Base-by-base conservation (phyloP, 2,329 filamentous ascomycete genomes). In the Neocatenulostroma microsporum region DNA sequence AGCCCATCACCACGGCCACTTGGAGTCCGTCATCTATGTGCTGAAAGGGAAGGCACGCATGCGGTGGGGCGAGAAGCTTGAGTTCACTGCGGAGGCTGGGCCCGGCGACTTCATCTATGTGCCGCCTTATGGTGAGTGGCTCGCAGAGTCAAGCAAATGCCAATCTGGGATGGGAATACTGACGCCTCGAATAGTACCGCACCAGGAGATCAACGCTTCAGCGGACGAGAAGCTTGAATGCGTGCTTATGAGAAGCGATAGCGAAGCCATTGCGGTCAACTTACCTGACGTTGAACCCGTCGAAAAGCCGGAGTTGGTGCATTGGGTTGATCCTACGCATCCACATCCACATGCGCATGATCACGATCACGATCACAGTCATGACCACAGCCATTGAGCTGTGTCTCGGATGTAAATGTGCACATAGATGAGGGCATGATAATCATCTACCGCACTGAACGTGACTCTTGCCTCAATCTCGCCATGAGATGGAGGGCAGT, bases 31-130 rank as follows among this genome's bases (percentile, higher is more conserved):
- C 13, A 67, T 68, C 43, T 68, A 67, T 49, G 58, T 67, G 9
- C 44, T 68, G 20, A 64, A 64, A 43, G 65, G 65, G 30, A 58
- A 56, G 29, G 65, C 64, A 9, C 52, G 65, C 4, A 67, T 68
- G 64, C 57, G 64, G 6, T 67, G 64, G 64, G 65, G 65, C 20
- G 60, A 63, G 46, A 60, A 56, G 34, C 46, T 68, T 35, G 60
- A 67, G 48, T 68, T 64, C 46, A 62, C 59, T 1, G 64, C 64
- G 17, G 64, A 67, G 49, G 63, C 63, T 15, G 64, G 65, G 13
- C 63, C 63, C 2, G 64, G 64, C 2, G 64, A 67, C 42, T 68
- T 67, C 44, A 67, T 68, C 36, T 68, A 61, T 44, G 63, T 68
- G 19, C 64, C 64, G 24, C 63, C 64, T 2, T 66, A 61, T 41